Percentiles rank a stretch among this genome's conserved stretches.
Conservation (phyloP, 306 rosid species). For the Cajanus cajan region DNA sequence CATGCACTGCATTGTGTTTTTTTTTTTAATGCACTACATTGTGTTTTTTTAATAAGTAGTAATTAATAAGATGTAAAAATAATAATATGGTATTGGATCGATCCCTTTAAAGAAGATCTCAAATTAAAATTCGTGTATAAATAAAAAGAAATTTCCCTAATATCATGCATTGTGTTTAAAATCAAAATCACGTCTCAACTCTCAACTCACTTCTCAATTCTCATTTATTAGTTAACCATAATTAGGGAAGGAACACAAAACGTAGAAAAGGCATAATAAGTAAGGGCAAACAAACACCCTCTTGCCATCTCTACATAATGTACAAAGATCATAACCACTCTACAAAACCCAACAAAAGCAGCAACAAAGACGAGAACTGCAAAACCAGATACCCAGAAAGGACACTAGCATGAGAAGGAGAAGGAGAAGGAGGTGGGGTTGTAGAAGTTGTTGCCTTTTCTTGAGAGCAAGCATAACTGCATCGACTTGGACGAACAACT, state of each 20-base stretch:
- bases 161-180: no score
- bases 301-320: neutral
- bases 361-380: constrained; percentile 32
- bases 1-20: neutral
- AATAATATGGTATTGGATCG: no score
- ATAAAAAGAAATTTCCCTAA: no score
- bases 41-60: no score
- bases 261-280: neutral
- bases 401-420: constrained; percentile 33
- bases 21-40: no score
- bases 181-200: neutral
- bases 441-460: constrained; percentile 51
- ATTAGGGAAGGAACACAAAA: neutral
- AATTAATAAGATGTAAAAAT: no score
- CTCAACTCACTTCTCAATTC: no score
- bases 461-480: constrained; percentile 47
- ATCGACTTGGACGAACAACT: constrained; percentile 76
- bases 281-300: neutral
- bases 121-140: no score
- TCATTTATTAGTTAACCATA: neutral
- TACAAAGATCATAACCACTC: constrained; percentile 1
- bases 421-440: constrained; percentile 18
- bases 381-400: constrained; percentile 13
- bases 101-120: no score
- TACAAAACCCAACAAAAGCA: constrained; percentile 26